These are phyloP conservation scores for Obelidium mucronatum DNA, from an alignment of 192 early-diverging fungal genomes.

Conservation along the genomic window DNA sequence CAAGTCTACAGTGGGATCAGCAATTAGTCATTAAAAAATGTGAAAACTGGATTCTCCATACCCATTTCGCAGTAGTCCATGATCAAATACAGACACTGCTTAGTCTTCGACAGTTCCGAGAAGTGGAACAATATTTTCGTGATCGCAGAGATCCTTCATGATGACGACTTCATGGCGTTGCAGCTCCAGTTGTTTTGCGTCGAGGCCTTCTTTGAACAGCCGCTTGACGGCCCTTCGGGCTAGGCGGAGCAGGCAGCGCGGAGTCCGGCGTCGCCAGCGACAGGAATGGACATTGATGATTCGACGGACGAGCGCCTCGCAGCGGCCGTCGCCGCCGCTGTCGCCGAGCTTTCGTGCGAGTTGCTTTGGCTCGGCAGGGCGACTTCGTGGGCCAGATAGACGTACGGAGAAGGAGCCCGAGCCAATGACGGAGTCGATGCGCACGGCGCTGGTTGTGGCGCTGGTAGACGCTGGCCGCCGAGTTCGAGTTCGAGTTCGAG, in stretches of 20 bases:
- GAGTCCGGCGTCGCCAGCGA: neutral
- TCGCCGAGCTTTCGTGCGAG: too few relatives aligned
- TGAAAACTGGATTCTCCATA: constrained; percentile 1
- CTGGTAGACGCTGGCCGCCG: too few relatives aligned
- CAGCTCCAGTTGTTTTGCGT: constrained; percentile 44
- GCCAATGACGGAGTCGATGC: constrained; percentile 47
- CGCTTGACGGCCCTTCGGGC: constrained; percentile 53
- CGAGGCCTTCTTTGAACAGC: constrained; percentile 55
- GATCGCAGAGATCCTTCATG: constrained; percentile 33
- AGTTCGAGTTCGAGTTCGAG: neutral
- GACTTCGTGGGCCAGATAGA: constrained; percentile 43
- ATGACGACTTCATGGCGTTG: constrained; percentile 49
- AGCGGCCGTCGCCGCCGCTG: too few relatives aligned
- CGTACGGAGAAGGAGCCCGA: constrained; percentile 58
- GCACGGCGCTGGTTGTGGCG: constrained; percentile 13
- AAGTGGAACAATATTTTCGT: constrained; percentile 50
- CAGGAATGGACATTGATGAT: too few relatives aligned
- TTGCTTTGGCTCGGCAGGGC: neutral
- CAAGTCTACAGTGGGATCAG: constrained; percentile 38
- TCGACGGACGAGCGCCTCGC: too few relatives aligned
- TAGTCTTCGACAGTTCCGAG: constrained; percentile 47
- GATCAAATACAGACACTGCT: constrained; percentile 38
- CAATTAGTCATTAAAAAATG: neutral
- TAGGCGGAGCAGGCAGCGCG: neutral
- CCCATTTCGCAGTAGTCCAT: constrained; percentile 43